phyloP scores from a whole-genome alignment of 2,329 filamentous ascomycete genomes.

The Colletotrichum chlorophyti region DNA sequence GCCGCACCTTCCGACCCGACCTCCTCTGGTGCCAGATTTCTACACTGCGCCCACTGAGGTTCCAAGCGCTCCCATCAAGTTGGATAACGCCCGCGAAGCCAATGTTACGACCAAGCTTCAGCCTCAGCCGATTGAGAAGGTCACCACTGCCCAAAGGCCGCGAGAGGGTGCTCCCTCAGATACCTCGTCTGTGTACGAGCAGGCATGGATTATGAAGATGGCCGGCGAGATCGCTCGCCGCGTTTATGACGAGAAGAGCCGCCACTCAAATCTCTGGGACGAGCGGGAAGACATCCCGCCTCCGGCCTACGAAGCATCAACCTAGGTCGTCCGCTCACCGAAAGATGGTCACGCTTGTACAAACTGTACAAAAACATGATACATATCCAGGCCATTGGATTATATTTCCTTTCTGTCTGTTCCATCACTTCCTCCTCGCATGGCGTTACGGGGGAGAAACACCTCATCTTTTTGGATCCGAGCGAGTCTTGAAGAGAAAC shows the following conservation, averaged over 20 bases:
- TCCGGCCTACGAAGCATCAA: slow-evolving; percentile 65
- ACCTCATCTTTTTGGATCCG: not conserved
- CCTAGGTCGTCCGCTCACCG: slow-evolving; percentile 38
- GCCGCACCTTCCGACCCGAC: slow-evolving; percentile 36
- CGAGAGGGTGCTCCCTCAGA: slow-evolving; percentile 45
- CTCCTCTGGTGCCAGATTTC: slow-evolving; percentile 42
- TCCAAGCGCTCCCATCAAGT: slow-evolving; percentile 21
- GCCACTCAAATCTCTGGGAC: slow-evolving; percentile 58
- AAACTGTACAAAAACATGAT: slow-evolving; percentile 20
- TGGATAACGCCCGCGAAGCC: slow-evolving; percentile 13
- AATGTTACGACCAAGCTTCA: slow-evolving; percentile 29
- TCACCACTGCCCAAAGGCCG: slow-evolving; percentile 39
- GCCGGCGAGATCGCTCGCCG: slow-evolving; percentile 88
- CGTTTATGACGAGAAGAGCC: slow-evolving; percentile 84
- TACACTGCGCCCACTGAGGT: slow-evolving; percentile 34
- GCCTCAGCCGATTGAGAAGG: slow-evolving; percentile 32
- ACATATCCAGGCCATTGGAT: slow-evolving; percentile 5
- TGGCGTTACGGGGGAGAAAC: slow-evolving; percentile 22
- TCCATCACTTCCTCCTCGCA: slow-evolving; percentile 25
- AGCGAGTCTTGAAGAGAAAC: not conserved
- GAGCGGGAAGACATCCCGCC: slow-evolving; percentile 65
- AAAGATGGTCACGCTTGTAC: slow-evolving; percentile 25
- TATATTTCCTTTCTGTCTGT: slow-evolving; percentile 23
- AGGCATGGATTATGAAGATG: slow-evolving; percentile 92
- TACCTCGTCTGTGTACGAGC: slow-evolving; percentile 67